These are phyloP conservation scores for Actinomortierella ambigua DNA, from an alignment of 371 early-diverging fungal species.

Conservation along the genomic window DNA sequence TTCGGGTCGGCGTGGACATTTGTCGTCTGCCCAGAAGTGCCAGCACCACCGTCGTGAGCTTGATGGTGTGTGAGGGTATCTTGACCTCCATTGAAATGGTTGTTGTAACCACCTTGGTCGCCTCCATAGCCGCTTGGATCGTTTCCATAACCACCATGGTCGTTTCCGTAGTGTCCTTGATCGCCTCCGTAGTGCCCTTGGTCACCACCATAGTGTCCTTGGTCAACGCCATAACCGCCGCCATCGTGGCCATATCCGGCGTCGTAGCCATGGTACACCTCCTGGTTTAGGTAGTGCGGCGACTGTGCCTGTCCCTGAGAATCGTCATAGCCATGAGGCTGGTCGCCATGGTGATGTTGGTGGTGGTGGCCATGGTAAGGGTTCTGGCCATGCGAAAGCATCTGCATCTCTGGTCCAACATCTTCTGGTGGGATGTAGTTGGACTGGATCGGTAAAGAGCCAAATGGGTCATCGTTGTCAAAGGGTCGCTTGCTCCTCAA, in stretches of 20 bases:
- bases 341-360: constrained; percentile 6
- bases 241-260: neutral
- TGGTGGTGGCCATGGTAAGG: constrained; percentile 11
- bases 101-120: no score
- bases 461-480: no score
- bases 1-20: no score
- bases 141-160: neutral
- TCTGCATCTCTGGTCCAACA: no score
- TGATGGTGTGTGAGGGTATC: no score
- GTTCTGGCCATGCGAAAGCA: neutral
- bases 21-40: neutral
- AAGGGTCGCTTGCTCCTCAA: no score
- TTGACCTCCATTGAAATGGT: no score
- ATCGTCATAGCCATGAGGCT: constrained; percentile 7
- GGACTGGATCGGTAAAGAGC: no score
- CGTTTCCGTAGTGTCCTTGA: neutral
- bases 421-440: no score
- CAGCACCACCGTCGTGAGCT: neutral
- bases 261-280: neutral
- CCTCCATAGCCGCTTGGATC: no score
- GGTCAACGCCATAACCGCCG: no score
- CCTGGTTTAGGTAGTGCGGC: neutral
- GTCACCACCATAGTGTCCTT: neutral
- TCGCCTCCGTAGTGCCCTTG: no score
- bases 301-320: constrained; percentile 6